These are phyloP conservation scores for Colletotrichum phormii DNA, from an alignment of 2,329 filamentous ascomycete genomes.

Conservation along the genomic window DNA sequence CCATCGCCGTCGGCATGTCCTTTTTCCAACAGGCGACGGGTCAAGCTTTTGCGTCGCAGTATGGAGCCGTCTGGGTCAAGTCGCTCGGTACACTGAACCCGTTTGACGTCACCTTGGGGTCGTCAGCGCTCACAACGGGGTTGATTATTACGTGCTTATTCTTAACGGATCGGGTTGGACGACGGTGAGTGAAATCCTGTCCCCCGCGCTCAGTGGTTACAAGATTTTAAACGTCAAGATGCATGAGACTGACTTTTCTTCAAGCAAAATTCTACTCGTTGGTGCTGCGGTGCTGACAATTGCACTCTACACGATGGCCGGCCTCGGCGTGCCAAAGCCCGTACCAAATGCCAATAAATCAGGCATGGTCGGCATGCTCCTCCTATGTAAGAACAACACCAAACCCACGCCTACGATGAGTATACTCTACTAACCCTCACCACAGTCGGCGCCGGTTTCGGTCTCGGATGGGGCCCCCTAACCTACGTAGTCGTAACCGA, in stretches of 20 bases:
- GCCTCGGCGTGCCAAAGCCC: conserved; percentile 34
- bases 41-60: conserved; percentile 38
- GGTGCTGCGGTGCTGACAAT: conserved; percentile 9
- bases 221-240: too few species aligned
- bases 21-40: conserved; percentile 40
- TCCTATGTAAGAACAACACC: conserved; percentile 38
- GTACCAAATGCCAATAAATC: conserved; percentile 38
- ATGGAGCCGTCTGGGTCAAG: conserved; percentile 44
- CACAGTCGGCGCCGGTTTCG: conserved; percentile 43
- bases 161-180: conserved; percentile 22
- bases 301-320: conserved; percentile 34
- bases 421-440: too few species aligned
- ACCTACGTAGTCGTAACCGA: conserved; percentile 51
- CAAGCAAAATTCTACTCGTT: conserved; percentile 7
- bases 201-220: too few species aligned
- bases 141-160: conserved; percentile 20
- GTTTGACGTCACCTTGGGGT: conserved; percentile 40
- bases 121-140: conserved; percentile 11
- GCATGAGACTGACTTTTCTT: neutral
- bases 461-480: conserved; percentile 49
- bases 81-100: conserved; percentile 44
- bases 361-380: conserved; percentile 48
- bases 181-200: conserved; percentile 17
- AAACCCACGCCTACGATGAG: too few species aligned
- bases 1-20: conserved; percentile 40